These are phyloP conservation scores for Acacia melanoxylon DNA, from an alignment of 306 rosid species.

Conservation along the genomic window DNA sequence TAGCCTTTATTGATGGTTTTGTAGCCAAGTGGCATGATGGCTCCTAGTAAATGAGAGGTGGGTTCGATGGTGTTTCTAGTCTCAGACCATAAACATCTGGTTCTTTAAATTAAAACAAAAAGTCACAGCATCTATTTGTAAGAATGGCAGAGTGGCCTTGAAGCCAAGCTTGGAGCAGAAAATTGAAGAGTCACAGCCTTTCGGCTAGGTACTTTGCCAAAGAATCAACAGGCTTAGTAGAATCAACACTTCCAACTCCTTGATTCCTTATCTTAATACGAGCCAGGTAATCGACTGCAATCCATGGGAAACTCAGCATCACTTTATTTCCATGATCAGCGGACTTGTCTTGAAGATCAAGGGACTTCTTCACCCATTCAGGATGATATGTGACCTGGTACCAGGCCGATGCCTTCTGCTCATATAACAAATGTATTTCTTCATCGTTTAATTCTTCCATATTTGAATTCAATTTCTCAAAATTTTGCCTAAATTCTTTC, in stretches of 20 bases:
- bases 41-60: too few species aligned
- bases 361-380: constrained; percentile 55
- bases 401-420: constrained; percentile 87
- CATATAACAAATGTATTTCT: constrained; percentile 60
- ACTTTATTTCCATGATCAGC: constrained; percentile 31
- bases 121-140: background rate
- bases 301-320: constrained; percentile 86
- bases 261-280: constrained; percentile 65
- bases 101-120: background rate
- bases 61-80: too few species aligned
- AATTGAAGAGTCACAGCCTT: constrained; percentile 43
- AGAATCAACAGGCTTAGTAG: constrained; percentile 62
- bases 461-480: constrained; percentile 53
- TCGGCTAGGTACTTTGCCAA: constrained; percentile 58
- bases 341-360: constrained; percentile 35
- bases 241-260: constrained; percentile 30
- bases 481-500: constrained; percentile 73
- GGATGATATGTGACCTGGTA: constrained; percentile 88
- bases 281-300: constrained; percentile 77
- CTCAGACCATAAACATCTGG: background rate
- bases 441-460: constrained; percentile 56
- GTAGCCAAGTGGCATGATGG: background rate
- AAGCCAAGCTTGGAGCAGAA: constrained; percentile 22
- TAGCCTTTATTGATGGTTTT: background rate
- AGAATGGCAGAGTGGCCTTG: constrained; percentile 63